These are phyloP conservation scores for Dioszegia crocea DNA, from an alignment of 768 basidiomycete species.

Conservation along the genomic window DNA sequence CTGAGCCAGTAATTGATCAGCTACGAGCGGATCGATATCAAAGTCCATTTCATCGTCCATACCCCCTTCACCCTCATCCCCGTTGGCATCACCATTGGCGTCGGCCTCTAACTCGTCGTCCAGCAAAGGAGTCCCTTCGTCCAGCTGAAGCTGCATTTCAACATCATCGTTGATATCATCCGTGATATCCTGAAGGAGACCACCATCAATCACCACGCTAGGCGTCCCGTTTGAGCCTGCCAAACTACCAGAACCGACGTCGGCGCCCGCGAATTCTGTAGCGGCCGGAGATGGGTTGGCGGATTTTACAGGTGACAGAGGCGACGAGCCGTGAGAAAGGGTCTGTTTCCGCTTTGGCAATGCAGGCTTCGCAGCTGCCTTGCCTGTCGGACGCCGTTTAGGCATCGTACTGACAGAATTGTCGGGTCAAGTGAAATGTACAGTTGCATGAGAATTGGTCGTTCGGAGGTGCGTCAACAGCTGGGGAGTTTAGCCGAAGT, in stretches of 20 bases:
- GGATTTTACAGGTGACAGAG: conserved; percentile 28
- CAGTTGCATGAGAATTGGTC: neutral
- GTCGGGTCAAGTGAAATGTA: neutral
- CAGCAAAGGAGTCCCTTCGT: neutral
- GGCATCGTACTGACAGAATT: neutral
- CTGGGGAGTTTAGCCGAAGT: neutral
- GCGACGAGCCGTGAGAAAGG: conserved; percentile 18
- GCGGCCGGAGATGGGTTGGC: neutral
- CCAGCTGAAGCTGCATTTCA: conserved; percentile 5
- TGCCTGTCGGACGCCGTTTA: neutral
- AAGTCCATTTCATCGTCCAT: conserved; percentile 10
- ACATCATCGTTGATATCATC: conserved; percentile 9
- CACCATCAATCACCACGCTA: conserved; percentile 7
- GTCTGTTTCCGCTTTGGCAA: neutral
- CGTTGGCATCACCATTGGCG: too few relatives aligned
- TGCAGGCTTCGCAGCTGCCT: neutral
- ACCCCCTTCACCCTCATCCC: neutral
- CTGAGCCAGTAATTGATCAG: neutral
- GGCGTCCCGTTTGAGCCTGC: neutral
- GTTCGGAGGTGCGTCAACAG: neutral
- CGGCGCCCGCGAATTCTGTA: neutral
- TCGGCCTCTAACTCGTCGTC: too few relatives aligned
- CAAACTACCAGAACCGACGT: neutral
- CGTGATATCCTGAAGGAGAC: conserved; percentile 9
- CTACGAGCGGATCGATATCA: conserved; percentile 10